phyloP scores from a whole-genome alignment of 75 land plant species.

The Sequoia sempervirens region DNA sequence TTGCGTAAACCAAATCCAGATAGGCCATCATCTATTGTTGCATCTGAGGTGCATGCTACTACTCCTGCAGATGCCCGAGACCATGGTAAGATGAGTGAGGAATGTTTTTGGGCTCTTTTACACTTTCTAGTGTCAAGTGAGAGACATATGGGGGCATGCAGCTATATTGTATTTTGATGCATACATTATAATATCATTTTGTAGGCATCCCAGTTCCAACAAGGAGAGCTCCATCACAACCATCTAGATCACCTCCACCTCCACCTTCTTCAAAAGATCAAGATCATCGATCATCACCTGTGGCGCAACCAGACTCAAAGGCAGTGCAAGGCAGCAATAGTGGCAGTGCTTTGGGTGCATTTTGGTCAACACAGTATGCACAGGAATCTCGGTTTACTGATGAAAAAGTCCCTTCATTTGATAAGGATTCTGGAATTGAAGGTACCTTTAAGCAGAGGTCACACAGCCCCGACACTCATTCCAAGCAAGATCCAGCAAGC shows the following conservation, averaged over 20 bases:
- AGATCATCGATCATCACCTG: constrained; percentile 20
- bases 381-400: constrained; percentile 33
- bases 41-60: constrained; percentile 14
- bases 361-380: constrained; percentile 96
- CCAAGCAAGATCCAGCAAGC: constrained; percentile 1
- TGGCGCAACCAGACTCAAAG: constrained; percentile 13
- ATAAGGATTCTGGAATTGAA: constrained; percentile 34
- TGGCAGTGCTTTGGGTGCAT: constrained; percentile 62
- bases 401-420: constrained; percentile 38
- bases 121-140: background rate
- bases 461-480: constrained; percentile 17
- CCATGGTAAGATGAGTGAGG: constrained; percentile 15
- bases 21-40: constrained; percentile 20
- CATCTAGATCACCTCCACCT: constrained; percentile 74
- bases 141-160: background rate
- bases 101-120: background rate
- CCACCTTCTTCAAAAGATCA: constrained; percentile 49
- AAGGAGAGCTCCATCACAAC: constrained; percentile 31
- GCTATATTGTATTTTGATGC: constrained; percentile 5
- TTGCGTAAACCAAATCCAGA: constrained; percentile 73
- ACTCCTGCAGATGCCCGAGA: constrained; percentile 17
- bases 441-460: constrained; percentile 19
- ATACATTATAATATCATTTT: constrained; percentile 2
- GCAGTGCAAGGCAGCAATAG: constrained; percentile 15
- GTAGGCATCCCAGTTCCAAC: constrained; percentile 22